phyloP scores from a whole-genome alignment of 345 rosid genomes.

The Hibiscus syriacus region DNA sequence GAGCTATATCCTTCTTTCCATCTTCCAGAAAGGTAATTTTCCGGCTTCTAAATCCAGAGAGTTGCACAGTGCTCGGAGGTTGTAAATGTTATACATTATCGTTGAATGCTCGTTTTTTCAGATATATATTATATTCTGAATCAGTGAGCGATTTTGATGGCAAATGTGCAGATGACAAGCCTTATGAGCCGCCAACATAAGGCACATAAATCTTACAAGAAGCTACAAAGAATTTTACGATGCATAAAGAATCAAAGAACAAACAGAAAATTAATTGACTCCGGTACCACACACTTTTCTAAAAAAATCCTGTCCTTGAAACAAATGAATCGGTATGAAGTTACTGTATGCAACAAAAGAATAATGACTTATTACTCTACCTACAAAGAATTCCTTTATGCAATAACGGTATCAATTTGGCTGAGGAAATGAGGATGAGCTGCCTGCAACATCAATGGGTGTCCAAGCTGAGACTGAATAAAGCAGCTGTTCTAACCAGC shows the following conservation, averaged over 20 bases:
- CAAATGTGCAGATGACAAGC: too few species aligned
- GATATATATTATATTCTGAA: too few species aligned
- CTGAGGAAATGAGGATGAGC: conserved; percentile 59
- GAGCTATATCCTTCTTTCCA: too few species aligned
- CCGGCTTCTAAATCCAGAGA: too few species aligned
- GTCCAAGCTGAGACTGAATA: conserved; percentile 86
- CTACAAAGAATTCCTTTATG: conserved; percentile 52
- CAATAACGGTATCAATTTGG: conserved; percentile 34
- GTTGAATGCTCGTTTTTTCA: too few species aligned
- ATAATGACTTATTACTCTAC: conserved; percentile 32
- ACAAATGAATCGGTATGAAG: conserved; percentile 4
- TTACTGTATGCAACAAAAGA: conserved; percentile 37
- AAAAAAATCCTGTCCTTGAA: neutral
- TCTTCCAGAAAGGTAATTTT: too few species aligned
- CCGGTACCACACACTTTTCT: neutral
- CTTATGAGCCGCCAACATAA: too few species aligned
- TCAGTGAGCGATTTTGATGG: too few species aligned
- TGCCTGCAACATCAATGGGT: conserved; percentile 47
- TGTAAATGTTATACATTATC: too few species aligned
- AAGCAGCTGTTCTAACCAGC: conserved; percentile 41
- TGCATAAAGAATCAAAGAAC: conserved; percentile 15
- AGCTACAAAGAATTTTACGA: conserved; percentile 7
- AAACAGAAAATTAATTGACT: neutral
- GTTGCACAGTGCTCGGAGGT: too few species aligned
- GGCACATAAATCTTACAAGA: neutral